A percentile compares a stretch with the other conserved stretches of the same genome.
These are phyloP conservation scores for Dryadomyces quercus-mongolicae DNA, from an alignment of 2,329 filamentous ascomycete genomes.

Conservation along the genomic window DNA sequence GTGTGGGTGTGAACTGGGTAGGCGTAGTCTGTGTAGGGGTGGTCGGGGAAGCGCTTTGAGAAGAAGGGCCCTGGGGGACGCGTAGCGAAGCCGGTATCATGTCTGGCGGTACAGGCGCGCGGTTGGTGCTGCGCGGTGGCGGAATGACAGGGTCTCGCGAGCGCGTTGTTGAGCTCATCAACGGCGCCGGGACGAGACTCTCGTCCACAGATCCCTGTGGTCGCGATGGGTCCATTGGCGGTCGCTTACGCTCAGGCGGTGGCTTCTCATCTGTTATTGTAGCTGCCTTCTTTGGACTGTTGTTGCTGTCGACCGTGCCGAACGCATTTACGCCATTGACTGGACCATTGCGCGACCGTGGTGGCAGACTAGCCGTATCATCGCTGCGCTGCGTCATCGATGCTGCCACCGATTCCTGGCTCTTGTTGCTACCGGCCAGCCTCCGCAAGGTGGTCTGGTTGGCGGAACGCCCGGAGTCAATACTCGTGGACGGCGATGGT, in stretches of 20 bases:
- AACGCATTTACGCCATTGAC: constrained; percentile 15
- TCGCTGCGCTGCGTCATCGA: constrained; percentile 38
- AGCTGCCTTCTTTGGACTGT: background rate
- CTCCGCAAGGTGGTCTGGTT: constrained; percentile 30
- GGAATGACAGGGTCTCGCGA: constrained; percentile 33
- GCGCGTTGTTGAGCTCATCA: constrained; percentile 35
- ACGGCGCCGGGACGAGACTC: constrained; percentile 44
- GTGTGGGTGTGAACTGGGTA: background rate
- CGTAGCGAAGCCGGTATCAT: background rate
- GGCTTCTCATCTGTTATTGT: constrained; percentile 27
- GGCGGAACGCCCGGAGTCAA: constrained; percentile 34
- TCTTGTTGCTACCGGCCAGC: constrained; percentile 38
- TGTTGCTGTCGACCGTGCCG: constrained; percentile 11
- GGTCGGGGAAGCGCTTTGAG: background rate
- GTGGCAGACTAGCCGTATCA: constrained; percentile 33
- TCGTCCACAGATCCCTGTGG: constrained; percentile 34
- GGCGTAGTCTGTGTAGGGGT: background rate
- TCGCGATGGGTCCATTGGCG: constrained; percentile 51
- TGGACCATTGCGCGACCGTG: constrained; percentile 37
- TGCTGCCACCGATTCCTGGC: constrained; percentile 43
- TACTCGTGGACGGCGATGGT: constrained; percentile 37
- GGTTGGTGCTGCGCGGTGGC: constrained; percentile 30
- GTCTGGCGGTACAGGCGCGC: constrained; percentile 1
- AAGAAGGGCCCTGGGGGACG: background rate
- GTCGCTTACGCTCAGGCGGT: constrained; percentile 51